Base-by-base conservation (phyloP, 257 asterid species). In the Craterostigma plantagineum region DNA sequence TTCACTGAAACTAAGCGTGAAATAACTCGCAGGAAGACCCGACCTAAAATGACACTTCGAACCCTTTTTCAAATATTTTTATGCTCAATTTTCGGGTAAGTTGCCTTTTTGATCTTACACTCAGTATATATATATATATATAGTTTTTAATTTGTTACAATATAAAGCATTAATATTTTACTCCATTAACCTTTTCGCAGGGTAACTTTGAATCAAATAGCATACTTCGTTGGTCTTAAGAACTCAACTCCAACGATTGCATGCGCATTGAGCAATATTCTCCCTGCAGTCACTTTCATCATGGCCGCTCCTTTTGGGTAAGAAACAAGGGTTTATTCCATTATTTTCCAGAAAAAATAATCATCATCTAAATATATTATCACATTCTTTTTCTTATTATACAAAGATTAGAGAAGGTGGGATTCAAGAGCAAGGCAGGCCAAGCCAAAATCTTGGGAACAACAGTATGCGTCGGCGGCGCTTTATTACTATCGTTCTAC, bases 221-320 rank as follows among this genome's bases (percentile, higher is more conserved):
- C 93, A 9, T 87, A 76, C 59, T 73, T 87, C 51, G 70, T 82
- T 49, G 97, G 95, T 33, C 61, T 87, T 18, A 87, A 82, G 64
- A 58, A 79, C 54, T 81, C 92, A 11, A 73, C 82, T 54, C 97
- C 97, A 54, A 87, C 97, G 0, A 68, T 79, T 33, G 85, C 95
- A 3, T 76, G 95, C 49, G 95, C 97, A 38, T 54, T 82, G 64
- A 56, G 65, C 62, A 87, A 87, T 58, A 61, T 74, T 33, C 66
- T 52, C 46, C 97, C 97, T 14, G 95, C 93, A 0, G 60, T 87
- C 52, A 87, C 97, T 18, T 87, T 73, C 43, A 16, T 87, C 47
- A 59, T 81, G 56, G 97, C 95, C 4, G 52, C 74, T 11, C 85
- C 90, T 27, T 66, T 81, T 9, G 64, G 94, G 97, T 85, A 72